Conservation (phyloP, 140 eudicot genomes). For the Stevia rebaudiana region DNA sequence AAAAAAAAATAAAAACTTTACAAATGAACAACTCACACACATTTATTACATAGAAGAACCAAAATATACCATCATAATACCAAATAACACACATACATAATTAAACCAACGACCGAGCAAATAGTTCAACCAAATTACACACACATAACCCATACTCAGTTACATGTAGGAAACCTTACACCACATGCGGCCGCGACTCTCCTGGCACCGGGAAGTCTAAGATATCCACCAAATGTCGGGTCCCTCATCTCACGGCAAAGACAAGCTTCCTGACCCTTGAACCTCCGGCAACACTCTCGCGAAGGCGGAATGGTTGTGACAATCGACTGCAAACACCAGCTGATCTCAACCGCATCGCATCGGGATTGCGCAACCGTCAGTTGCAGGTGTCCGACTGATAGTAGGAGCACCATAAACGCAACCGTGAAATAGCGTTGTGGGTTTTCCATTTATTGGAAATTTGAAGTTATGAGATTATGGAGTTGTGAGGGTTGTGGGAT, state of each 20-base stretch:
- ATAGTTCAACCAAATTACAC: neutral
- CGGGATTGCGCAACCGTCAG: constrained; percentile 8
- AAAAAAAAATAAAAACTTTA: too few species aligned
- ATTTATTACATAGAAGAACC: too few species aligned
- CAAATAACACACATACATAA: neutral
- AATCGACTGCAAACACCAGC: constrained; percentile 30
- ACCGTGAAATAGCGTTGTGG: constrained; percentile 1
- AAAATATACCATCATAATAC: too few species aligned
- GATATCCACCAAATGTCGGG: constrained; percentile 32
- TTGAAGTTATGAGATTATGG: neutral
- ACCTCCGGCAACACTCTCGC: constrained; percentile 13
- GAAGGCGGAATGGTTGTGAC: constrained; percentile 21
- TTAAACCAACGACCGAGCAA: neutral
- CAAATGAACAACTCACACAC: too few species aligned
- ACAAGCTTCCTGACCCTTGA: constrained; percentile 22
- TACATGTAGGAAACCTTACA: constrained; percentile 12
- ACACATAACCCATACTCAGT: neutral
- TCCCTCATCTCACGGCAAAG: constrained; percentile 14
- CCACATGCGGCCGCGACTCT: constrained; percentile 17
- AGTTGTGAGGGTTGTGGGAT: too few species aligned
- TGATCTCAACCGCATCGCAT: constrained; percentile 19
- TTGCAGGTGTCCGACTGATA: constrained; percentile 10
- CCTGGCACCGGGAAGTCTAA: constrained; percentile 25
- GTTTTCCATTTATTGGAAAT: constrained; percentile 3
- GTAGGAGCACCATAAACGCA: constrained; percentile 4